Evolutionary conservation across 208 protist genomes (phyloP).

Genomic region (Endotrypanum monterogeii): DNA sequence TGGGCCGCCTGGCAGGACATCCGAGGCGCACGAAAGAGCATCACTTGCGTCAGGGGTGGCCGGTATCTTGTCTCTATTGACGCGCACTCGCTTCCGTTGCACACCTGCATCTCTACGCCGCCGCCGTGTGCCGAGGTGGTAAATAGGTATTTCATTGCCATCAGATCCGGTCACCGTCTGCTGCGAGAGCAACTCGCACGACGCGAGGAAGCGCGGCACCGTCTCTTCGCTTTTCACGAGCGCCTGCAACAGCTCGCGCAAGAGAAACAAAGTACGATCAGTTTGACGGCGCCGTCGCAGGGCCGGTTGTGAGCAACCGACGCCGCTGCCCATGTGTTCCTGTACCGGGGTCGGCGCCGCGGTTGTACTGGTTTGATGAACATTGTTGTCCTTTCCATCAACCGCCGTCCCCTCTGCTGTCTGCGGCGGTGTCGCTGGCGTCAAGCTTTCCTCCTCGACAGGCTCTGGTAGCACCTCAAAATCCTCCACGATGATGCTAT

Average conservation of each 20-base stretch:
- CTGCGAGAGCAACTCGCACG: slow-evolving; percentile 63
- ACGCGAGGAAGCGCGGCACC: slow-evolving; percentile 80
- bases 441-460: slow-evolving; percentile 20
- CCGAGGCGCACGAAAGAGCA: background rate
- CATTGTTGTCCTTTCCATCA: background rate
- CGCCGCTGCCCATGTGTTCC: slow-evolving; percentile 1
- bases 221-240: slow-evolving; percentile 67
- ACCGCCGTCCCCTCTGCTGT: background rate
- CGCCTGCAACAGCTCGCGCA: slow-evolving; percentile 69
- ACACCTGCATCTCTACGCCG: slow-evolving; percentile 53
- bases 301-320: slow-evolving; percentile 1
- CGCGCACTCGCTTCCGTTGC: slow-evolving; percentile 49
- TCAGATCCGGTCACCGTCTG: slow-evolving; percentile 63
- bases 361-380: background rate
- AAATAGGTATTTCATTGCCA: slow-evolving; percentile 68
- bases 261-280: slow-evolving; percentile 75
- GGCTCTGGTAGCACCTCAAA: slow-evolving; percentile 66
- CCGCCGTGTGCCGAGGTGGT: slow-evolving; percentile 70
- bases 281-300: slow-evolving; percentile 42
- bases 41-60: background rate
- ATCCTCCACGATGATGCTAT: slow-evolving; percentile 87
- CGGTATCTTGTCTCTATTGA: slow-evolving; percentile 42
- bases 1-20: background rate
- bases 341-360: background rate
- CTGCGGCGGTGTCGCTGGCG: slow-evolving; percentile 15